A percentile compares a stretch with the other conserved stretches of the same genome.
phyloP scores from a whole-genome alignment of 1,284 basidiomycete species.

The Abortiporus biennis region DNA sequence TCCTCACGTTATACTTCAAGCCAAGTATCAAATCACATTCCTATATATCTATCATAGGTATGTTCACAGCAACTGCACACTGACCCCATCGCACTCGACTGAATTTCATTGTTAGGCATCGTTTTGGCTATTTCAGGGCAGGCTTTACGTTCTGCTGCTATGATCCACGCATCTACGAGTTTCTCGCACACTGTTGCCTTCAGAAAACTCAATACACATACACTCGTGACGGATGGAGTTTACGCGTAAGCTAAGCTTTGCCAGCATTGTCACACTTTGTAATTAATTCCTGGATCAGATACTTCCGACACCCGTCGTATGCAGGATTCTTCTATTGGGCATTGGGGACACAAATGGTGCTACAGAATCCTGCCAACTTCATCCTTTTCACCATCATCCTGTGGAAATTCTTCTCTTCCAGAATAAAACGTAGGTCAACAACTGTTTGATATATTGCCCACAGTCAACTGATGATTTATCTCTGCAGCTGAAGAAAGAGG shows the following conservation, averaged over 20 bases:
- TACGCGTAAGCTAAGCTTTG: slow-evolving; percentile 66
- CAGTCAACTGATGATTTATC: background rate
- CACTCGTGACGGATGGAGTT: slow-evolving; percentile 81
- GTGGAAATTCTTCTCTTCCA: slow-evolving; percentile 81
- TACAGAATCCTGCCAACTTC: slow-evolving; percentile 83
- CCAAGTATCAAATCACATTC: slow-evolving; percentile 52
- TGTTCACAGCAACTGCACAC: slow-evolving; percentile 11
- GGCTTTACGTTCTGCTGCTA: slow-evolving; percentile 78
- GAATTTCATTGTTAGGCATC: slow-evolving; percentile 42
- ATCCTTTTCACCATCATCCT: slow-evolving; percentile 58
- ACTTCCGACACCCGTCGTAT: slow-evolving; percentile 94
- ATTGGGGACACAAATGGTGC: slow-evolving; percentile 86
- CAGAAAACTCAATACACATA: slow-evolving; percentile 67
- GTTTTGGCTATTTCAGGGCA: slow-evolving; percentile 69
- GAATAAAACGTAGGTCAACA: slow-evolving; percentile 65
- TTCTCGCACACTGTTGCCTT: slow-evolving; percentile 88
- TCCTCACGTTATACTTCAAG: slow-evolving; percentile 63
- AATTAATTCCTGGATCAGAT: slow-evolving; percentile 39
- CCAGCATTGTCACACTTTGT: background rate
- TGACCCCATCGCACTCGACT: background rate
- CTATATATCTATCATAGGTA: slow-evolving; percentile 54
- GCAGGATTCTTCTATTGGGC: slow-evolving; percentile 99
- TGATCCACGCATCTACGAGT: slow-evolving; percentile 92
- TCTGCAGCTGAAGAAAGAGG: slow-evolving; percentile 65
- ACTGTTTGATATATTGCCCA: background rate